Percentiles rank a stretch among this genome's conserved stretches.
Conservation (phyloP, 2,329 filamentous ascomycete genomes). For the Emergomyces orientalis region DNA sequence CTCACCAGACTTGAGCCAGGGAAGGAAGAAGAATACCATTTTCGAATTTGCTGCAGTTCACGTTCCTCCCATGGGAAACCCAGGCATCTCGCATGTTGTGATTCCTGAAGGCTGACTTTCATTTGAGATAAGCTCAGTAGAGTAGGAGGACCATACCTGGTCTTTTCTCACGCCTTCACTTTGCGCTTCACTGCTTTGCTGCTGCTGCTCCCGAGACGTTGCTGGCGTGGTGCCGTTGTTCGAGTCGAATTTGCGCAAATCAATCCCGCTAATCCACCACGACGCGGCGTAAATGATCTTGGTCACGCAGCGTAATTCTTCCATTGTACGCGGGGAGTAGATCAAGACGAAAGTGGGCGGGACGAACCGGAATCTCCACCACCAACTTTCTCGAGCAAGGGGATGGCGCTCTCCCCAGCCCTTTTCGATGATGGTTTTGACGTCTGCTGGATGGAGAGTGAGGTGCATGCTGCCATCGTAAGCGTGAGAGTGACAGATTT, state of each 20-base stretch:
- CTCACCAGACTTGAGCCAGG: neutral
- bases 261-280: constrained; percentile 45
- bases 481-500: constrained; percentile 71
- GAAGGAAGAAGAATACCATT: neutral
- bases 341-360: constrained; percentile 70
- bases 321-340: constrained; percentile 64
- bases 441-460: constrained; percentile 70
- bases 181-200: neutral
- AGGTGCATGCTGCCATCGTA: constrained; percentile 70
- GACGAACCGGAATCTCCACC: constrained; percentile 58
- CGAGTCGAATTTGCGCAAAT: constrained; percentile 9
- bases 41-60: neutral
- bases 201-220: neutral
- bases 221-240: neutral
- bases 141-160: constrained; percentile 8
- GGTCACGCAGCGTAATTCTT: constrained; percentile 58
- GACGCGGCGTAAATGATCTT: constrained; percentile 64
- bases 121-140: constrained; percentile 3
- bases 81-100: constrained; percentile 7
- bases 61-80: constrained; percentile 7
- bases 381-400: constrained; percentile 47
- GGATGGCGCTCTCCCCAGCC: constrained; percentile 69
- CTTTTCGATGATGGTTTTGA: constrained; percentile 58
- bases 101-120: neutral
- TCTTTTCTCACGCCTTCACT: constrained; percentile 1